These are phyloP conservation scores for barrel medic (Medicago truncatula) DNA, from an alignment of 306 rosid genomes.

Conservation along the genomic window DNA sequence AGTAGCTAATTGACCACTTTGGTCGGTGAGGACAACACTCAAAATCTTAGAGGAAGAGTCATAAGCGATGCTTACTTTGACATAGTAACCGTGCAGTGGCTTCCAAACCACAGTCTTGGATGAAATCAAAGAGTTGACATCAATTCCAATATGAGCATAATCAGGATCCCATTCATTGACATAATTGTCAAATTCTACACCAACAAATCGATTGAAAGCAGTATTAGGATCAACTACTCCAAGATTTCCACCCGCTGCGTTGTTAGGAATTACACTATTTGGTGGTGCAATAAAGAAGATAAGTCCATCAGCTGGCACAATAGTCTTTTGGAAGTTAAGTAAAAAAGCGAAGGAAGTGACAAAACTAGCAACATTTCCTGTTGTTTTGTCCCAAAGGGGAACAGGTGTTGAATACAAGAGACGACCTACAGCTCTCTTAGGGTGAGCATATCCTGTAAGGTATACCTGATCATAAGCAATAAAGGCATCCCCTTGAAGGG, in stretches of 20 bases:
- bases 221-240: background rate
- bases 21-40: background rate
- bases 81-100: fast-evolving
- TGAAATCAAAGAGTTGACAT: background rate
- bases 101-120: background rate
- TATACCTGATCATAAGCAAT: too few relatives aligned
- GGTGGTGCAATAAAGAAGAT: background rate
- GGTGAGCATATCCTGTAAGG: too few relatives aligned
- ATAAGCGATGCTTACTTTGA: background rate
- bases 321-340: fast-evolving
- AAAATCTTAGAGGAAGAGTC: background rate
- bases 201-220: background rate
- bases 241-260: background rate
- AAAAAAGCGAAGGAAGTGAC: background rate
- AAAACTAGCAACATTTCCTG: background rate
- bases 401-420: background rate
- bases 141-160: background rate
- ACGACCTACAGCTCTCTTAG: background rate
- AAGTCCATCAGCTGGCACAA: background rate
- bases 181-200: background rate
- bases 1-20: background rate
- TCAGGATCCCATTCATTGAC: background rate
- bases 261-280: background rate
- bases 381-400: background rate
- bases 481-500: too few relatives aligned